Evolutionary conservation across 371 early-diverging fungal species (phyloP), one percentile per base, ranked within the genome.

Genomic region (Fennellomyces sp.): DNA sequence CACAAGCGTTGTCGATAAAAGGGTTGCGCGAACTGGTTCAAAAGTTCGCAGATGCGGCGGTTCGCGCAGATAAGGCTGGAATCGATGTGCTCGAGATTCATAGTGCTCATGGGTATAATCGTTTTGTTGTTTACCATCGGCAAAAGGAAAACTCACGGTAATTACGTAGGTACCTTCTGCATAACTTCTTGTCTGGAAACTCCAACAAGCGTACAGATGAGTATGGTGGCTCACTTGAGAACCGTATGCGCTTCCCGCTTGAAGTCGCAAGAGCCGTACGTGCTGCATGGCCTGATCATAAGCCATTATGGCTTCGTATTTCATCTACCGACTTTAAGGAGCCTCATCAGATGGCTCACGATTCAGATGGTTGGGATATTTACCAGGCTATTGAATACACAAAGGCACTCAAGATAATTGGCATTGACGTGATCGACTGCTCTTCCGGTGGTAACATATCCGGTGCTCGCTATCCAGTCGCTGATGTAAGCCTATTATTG

Each of bases 41-140:
- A 36, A 82, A 81, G 23, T 97, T 89, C 76, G 89, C 60, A 0
- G 81, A 84, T 5, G 89, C 93, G 31, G 91, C 94, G 8, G 56
- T 69, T 38, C 85, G 92, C 23, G 89, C 92, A 8, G 77, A 84
- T n/a, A 71, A 86, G 61, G 93, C 91, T 11, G 96, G 93, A 0
- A 89, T 94, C 68, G 94, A 97, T 39, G 88, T 86, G 0, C 67
- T 96, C 21, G 95, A 97, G 73, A 78, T 97, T 39, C 97, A 97
- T 61, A 86, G 82, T 39, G 93, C 92, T 2, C 76, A 75, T 54
- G 73, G 77, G 70, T 74, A 70, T n/a, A n/a, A n/a, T n/a, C n/a
- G n/a, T n/a, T n/a, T n/a, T n/a, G n/a, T n/a, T n/a, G n/a, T n/a
- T n/a, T n/a, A n/a, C n/a, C n/a, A n/a, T n/a, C n/a, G n/a, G n/a